These are phyloP conservation scores for Bipolaris cookei DNA, from an alignment of 2,329 filamentous ascomycete species.

Conservation along the genomic window DNA sequence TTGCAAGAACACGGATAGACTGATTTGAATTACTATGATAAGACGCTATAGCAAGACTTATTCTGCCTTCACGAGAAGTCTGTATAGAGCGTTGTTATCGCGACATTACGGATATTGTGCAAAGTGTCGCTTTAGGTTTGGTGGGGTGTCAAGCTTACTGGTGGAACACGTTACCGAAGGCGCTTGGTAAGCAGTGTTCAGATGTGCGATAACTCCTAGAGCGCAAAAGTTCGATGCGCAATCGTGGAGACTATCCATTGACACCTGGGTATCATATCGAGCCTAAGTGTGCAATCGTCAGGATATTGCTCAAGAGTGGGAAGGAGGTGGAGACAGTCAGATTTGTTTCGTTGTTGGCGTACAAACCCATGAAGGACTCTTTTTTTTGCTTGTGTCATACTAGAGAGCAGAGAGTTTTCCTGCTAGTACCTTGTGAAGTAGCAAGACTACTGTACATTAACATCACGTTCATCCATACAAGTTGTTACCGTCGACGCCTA, in stretches of 20 bases:
- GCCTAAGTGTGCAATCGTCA: not conserved
- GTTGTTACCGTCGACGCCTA: not conserved
- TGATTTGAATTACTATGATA: no score
- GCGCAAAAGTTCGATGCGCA: not conserved
- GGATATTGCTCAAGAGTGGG: not conserved
- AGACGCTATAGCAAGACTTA: no score
- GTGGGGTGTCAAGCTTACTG: no score
- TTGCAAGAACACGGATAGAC: no score
- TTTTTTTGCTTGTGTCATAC: not conserved
- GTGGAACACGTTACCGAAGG: no score
- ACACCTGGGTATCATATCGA: not conserved
- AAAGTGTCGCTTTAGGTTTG: no score
- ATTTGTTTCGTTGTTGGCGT: not conserved
- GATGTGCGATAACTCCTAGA: not conserved
- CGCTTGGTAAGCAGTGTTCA: no score
- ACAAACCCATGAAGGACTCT: not conserved
- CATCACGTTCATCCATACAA: not conserved
- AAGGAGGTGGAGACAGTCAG: not conserved
- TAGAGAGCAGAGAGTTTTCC: not conserved
- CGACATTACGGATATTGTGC: no score
- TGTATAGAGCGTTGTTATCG: no score
- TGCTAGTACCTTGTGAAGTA: not conserved
- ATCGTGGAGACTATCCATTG: not conserved
- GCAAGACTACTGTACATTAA: slow-evolving; percentile 2
- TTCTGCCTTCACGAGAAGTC: no score